Base-by-base conservation (phyloP, 2,329 filamentous ascomycete genomes). In the Mariannaea elegans region DNA sequence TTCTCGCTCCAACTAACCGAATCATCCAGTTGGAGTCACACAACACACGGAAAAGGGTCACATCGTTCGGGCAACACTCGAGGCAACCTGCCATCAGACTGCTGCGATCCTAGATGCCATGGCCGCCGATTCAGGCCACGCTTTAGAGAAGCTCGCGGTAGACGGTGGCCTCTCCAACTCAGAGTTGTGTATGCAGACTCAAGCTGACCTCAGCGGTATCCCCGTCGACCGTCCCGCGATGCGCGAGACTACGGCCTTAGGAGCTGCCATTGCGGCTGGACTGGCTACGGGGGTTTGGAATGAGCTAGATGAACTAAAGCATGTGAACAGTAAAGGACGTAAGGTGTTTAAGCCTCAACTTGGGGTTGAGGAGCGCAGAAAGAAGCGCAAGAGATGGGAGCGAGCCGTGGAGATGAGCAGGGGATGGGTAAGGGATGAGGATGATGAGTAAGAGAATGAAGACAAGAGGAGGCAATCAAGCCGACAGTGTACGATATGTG, bases 141-240 rank as follows among this genome's bases (percentile, higher is more conserved):
- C 87, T 64, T 84, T 97, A 29, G 84, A 87, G 58, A 86, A 89
- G 65, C 82, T 97, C 41, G 90, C 91, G 31, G 93, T 97, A 41
- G 93, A 97, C 72, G 93, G 93, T 57, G 93, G 93, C 59, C 92
- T 97, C 84, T 93, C 90, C 70, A 94, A 92, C 77, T 94, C 91
- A 10, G 90, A 94, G 73, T 83, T 97, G 56, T 93, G 90, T 78
- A 97, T 97, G 93, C 93, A 90, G 83, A 93, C 91, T 5, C 93
- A 97, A 83, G 90, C 93, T 63, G 90, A 97, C 77, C 85, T 97
- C 49, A 92, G 91, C 68, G 80, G 88, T 56, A 95, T 97, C 67
- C 90, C 89, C 24, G 90, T 97, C 61, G 87, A 94, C 74, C 88
- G 93, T 21, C 93, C 93, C 0, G 84, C 87, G 56, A 97, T 97